Evolutionary conservation across 225 moss, liverwort and hornwort genomes (phyloP), one percentile per base, ranked within the genome.

Genomic region (Polytrichum formosum): DNA sequence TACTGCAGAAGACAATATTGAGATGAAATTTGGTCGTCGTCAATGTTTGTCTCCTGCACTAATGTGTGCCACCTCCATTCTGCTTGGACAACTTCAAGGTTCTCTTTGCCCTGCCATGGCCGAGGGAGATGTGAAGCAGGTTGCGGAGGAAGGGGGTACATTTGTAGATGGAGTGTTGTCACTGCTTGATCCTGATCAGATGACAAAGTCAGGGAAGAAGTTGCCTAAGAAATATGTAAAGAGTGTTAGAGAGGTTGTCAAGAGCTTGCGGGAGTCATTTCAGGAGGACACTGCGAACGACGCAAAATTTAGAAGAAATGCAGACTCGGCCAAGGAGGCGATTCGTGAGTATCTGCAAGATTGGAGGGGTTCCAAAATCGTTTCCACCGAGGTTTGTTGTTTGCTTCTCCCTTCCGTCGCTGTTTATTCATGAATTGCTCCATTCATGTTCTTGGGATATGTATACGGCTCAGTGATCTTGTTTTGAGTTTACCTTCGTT

Each of bases 291-390:
- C 90, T 1, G 77, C 75, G 20, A 85, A 87, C 28, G 88, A 90
- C 28, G 82, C 92, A 1, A 85, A 90, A 69, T 98, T 98, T 63
- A 73, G 97, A 22, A 85, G 92, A 66, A 98, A 83, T 78, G 94
- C 97, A 0, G 97, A 98, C 73, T 92, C 97, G 22, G 97, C 97
- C 6, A 98, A 98, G 75, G 92, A 82, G 82, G 88, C 94, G 26
- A 94, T 94, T 25, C 91, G 88, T 1, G 92, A 90, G 59, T 98
- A 98, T 73, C 70, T 98, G 65, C 75, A 84, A 28, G 86, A 91
- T 60, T 94, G 97, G 97, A 77, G 91, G 64, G 97, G 92, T 58
- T 82, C 92, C 6, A 90, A 90, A 64, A 67, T 78, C 17, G 89
- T 94, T 59, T 78, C 85, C 53, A 69, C 86, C 17, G 97, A 98